These are phyloP conservation scores for Telopea speciosissima DNA, from an alignment of 177 flowering plant genomes.

Conservation along the genomic window DNA sequence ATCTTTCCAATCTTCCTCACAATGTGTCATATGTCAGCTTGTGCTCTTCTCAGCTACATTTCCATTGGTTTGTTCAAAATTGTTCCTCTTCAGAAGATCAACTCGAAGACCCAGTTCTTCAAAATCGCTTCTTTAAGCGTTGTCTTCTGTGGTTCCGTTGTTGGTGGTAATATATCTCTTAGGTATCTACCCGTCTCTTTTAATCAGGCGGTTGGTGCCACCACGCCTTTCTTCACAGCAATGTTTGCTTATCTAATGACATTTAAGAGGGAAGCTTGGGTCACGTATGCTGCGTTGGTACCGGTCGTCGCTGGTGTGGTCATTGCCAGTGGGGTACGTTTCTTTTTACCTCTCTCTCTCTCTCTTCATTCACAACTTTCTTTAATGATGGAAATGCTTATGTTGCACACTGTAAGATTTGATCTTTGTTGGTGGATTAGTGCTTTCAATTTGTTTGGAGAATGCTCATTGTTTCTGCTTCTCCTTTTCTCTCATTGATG, in stretches of 20 bases:
- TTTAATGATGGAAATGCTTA: too few species aligned
- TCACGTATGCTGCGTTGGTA: slow-evolving; percentile 75
- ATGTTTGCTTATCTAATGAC: slow-evolving; percentile 75
- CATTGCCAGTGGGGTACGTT: slow-evolving; percentile 88
- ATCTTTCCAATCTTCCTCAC: slow-evolving; percentile 89
- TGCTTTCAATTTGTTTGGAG: background rate
- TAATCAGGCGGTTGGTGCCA: slow-evolving; percentile 95
- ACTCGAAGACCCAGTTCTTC: slow-evolving; percentile 62
- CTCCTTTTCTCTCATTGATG: background rate
- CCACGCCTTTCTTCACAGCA: slow-evolving; percentile 94
- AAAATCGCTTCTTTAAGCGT: slow-evolving; percentile 67
- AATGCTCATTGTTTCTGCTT: background rate
- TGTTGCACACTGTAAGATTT: too few species aligned
- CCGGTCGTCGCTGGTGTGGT: slow-evolving; percentile 90
- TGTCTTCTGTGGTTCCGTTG: slow-evolving; percentile 86
- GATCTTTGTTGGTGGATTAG: background rate
- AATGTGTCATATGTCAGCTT: slow-evolving; percentile 97
- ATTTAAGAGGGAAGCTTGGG: slow-evolving; percentile 81
- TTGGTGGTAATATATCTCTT: slow-evolving; percentile 85
- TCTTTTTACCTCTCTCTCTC: background rate
- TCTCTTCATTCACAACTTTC: too few species aligned
- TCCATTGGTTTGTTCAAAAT: slow-evolving; percentile 57
- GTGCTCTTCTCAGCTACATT: slow-evolving; percentile 75
- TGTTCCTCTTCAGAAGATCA: slow-evolving; percentile 64
- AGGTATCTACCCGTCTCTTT: slow-evolving; percentile 84